Base-by-base conservation (phyloP, 345 rosid genomes). In the Eucalyptus microcorys region DNA sequence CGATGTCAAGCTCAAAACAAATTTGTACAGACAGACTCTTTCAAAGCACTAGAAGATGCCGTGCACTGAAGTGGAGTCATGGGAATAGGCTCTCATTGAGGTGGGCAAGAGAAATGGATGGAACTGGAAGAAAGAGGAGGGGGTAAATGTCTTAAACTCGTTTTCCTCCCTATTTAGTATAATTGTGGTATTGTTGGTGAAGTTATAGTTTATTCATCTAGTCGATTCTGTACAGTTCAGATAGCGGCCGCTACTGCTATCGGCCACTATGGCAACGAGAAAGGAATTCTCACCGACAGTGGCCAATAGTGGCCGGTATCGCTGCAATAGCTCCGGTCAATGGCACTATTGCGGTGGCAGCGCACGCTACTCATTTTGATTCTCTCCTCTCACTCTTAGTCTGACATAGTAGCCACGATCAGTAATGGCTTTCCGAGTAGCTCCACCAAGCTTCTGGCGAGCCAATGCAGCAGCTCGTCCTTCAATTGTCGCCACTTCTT, bases 41-140 rank as follows among this genome's bases (percentile, higher is more conserved):
- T 66, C 21, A 66, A 66, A 66, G 40, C 10, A 2, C 22, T 2
- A 7, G 2, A 4, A 66, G 40, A 15, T 1, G 22, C 0, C 5
- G 2, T 14, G 10, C 10, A 7, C 21, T n/a, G 76, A 66, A 64
- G 11, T 8, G 8, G 40, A 66, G 76, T 32, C 40, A 14, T 66
- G 76, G 76, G 40, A 66, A n/a, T 1, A 32, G 80, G 80, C 80
- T 68, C 80, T 68, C 42, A 4, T 15, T 4, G 24, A 68, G 42
- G 24, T 68, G 80, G 80, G 42, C 7, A 68, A 34, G 80, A 68
- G 1, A 68, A 34, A 68, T 3, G 42, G 80, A 68, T 68, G 80
- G 42, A 68, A 32, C 12, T 8, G 80, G 80, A 16, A 16, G 22
- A 34, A 68, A 32, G 80, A 68, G 2, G 3, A 34, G 2, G 12